A percentile compares a stretch with the other conserved stretches of the same genome.
Conservation (phyloP, 2,329 filamentous ascomycete species). For the Fusarium irregulare region DNA sequence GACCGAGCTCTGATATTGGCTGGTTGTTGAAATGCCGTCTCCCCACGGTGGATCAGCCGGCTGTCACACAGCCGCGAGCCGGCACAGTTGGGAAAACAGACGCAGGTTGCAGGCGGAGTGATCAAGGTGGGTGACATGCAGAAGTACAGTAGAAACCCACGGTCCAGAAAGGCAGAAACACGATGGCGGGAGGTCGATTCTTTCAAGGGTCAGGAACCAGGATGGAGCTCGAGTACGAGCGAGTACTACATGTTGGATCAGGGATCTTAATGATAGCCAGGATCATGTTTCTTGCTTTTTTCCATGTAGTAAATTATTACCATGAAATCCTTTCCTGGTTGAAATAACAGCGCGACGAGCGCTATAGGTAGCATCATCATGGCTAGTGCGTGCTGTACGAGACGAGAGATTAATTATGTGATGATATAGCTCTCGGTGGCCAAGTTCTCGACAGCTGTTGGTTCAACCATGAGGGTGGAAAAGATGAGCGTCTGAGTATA, state of each 20-base stretch:
- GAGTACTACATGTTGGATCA: slow-evolving; percentile 12
- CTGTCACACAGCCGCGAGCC: slow-evolving; percentile 46
- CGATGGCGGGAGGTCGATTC: slow-evolving; percentile 33
- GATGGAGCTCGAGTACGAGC: slow-evolving; percentile 11
- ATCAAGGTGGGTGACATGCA: slow-evolving; percentile 46
- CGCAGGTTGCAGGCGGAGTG: slow-evolving; percentile 31
- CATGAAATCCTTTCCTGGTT: not conserved
- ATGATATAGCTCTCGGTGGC: slow-evolving; percentile 30
- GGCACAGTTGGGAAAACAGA: slow-evolving; percentile 36
- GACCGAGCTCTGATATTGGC: slow-evolving; percentile 66
- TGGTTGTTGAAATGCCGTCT: slow-evolving; percentile 47
- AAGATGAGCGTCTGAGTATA: slow-evolving; percentile 41
- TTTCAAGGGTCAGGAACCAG: slow-evolving; percentile 11
- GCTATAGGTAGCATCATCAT: not conserved
- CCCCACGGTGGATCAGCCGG: slow-evolving; percentile 40
- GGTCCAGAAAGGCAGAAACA: slow-evolving; percentile 20
- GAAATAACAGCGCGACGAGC: not conserved
- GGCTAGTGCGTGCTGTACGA: slow-evolving; percentile 15
- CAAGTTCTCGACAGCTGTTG: slow-evolving; percentile 36
- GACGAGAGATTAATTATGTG: slow-evolving; percentile 32
- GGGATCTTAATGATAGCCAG: slow-evolving; percentile 23
- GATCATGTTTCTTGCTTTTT: slow-evolving; percentile 26
- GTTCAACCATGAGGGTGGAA: slow-evolving; percentile 33
- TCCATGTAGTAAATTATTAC: not conserved
- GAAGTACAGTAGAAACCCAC: slow-evolving; percentile 14